These are phyloP conservation scores for Barnettozyma pratensis DNA, from an alignment of 805 yeast genomes.

Conservation along the genomic window DNA sequence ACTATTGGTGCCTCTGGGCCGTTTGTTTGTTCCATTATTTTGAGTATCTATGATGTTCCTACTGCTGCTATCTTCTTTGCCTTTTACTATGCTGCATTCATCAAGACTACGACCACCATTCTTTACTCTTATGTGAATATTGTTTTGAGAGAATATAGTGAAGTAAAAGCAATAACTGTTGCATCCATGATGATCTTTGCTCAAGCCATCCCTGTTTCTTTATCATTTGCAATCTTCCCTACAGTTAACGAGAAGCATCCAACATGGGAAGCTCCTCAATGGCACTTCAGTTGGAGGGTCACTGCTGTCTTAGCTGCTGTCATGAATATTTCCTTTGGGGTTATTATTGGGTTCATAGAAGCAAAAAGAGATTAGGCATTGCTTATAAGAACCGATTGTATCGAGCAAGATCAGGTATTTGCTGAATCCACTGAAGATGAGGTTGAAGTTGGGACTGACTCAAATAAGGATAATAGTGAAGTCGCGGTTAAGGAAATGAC, in stretches of 20 bases:
- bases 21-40: conserved; percentile 43
- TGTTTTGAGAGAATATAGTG: conserved; percentile 47
- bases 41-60: conserved; percentile 52
- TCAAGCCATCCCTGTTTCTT: conserved; percentile 22
- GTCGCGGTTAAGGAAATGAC: background rate
- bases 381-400: background rate
- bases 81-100: conserved; percentile 47
- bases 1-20: conserved; percentile 3
- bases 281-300: conserved; percentile 5
- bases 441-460: background rate
- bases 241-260: conserved; percentile 1
- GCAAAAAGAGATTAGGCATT: background rate
- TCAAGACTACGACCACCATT: conserved; percentile 57
- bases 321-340: background rate
- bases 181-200: conserved; percentile 46
- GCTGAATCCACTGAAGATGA: background rate
- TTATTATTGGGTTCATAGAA: background rate
- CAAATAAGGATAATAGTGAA: background rate
- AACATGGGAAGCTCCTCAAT: conserved; percentile 2
- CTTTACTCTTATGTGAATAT: conserved; percentile 54
- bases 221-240: conserved; percentile 4
- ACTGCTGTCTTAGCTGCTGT: background rate
- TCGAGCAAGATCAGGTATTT: background rate
- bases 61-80: conserved; percentile 56
- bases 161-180: conserved; percentile 44